Evolutionary conservation across 352 stramenopile species (phyloP).

Genomic region (Globisporangium middletonii): DNA sequence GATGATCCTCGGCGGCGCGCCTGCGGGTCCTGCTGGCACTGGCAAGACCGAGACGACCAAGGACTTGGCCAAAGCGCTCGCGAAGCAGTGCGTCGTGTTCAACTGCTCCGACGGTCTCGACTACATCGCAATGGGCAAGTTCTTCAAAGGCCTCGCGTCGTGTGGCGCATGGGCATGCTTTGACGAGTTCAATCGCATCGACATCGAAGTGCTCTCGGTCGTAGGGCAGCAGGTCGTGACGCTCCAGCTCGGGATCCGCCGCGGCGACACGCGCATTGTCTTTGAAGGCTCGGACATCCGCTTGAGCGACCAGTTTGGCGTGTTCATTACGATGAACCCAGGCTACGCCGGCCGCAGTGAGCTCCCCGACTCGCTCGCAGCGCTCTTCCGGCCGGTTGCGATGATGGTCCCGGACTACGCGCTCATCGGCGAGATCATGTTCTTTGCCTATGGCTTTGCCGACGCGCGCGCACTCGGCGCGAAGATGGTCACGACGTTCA

Average conservation of each 20-base stretch:
- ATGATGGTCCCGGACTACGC: conserved; percentile 92
- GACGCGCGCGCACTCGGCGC: conserved; percentile 46
- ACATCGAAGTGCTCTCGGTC: conserved; percentile 86
- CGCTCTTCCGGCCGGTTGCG: conserved; percentile 82
- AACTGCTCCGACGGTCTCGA: conserved; percentile 92
- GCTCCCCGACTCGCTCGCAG: conserved; percentile 79
- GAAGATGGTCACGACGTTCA: conserved; percentile 89
- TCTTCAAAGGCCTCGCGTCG: conserved; percentile 92
- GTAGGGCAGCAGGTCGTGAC: conserved; percentile 90
- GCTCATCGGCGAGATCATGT: conserved; percentile 89
- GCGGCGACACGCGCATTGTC: conserved; percentile 79
- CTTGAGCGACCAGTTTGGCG: conserved; percentile 87
- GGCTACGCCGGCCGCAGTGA: conserved; percentile 85
- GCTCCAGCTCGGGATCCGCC: conserved; percentile 84
- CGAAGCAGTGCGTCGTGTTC: conserved; percentile 95
- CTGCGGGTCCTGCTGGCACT: conserved; percentile 90
- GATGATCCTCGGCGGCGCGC: conserved; percentile 93
- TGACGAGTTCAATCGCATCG: conserved; percentile 89
- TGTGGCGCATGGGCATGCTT: conserved; percentile 92
- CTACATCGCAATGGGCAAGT: conserved; percentile 94
- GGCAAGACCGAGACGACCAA: conserved; percentile 96
- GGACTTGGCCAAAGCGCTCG: conserved; percentile 91
- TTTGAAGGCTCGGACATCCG: conserved; percentile 95
- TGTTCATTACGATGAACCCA: conserved; percentile 92
- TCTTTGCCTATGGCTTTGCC: conserved; percentile 85